Evolutionary conservation across 352 stramenopile species (phyloP), one percentile per base, ranked within the genome.

Genomic region (Phytophthora cactorum): DNA sequence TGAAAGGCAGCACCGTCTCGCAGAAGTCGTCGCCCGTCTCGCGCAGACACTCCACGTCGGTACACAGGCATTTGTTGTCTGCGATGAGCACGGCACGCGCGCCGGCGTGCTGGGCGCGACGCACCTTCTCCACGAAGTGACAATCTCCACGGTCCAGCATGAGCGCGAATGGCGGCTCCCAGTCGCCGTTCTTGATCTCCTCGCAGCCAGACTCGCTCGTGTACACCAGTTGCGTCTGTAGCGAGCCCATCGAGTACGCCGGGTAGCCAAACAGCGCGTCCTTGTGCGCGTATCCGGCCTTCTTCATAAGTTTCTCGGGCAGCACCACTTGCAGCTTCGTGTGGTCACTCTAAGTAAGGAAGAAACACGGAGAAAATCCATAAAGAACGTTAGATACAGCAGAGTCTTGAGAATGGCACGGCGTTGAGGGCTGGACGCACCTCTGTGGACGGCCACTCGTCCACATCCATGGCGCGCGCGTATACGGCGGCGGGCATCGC

Each of bases 251-350:
- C 44, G 89, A 89, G 78, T 99, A 99, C 43, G 89, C 86, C 5
- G 96, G 96, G 62, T 98, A 96, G 32, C 97, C 97, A 73, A 99
- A 99, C 39, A 99, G 82, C 53, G 96, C 96, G 52, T 99, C 96
- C 68, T 98, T 97, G 81, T 99, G 97, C 60, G 95, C 84, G 72
- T 99, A 99, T 45, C 96, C 97, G 32, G 95, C 84, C 52, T 94
- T 92, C 68, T 90, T 94, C 80, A 95, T 93, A n/a, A 97, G 71
- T n/a, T 71, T 85, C 60, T 91, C 79, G 27, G 91, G 91, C 28
- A 97, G 81, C 63, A 96, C 83, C 45, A 97, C 76, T 75, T 97
- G 85, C 61, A 96, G 71, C 81, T 96, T 96, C 25, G 86, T 94
- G 81, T 96, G 88, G 62, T 94, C 88, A 67, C 75, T 94, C 86